Conservation (phyloP, 1,284 basidiomycete genomes). For the Sanguinoderma infundibulare region DNA sequence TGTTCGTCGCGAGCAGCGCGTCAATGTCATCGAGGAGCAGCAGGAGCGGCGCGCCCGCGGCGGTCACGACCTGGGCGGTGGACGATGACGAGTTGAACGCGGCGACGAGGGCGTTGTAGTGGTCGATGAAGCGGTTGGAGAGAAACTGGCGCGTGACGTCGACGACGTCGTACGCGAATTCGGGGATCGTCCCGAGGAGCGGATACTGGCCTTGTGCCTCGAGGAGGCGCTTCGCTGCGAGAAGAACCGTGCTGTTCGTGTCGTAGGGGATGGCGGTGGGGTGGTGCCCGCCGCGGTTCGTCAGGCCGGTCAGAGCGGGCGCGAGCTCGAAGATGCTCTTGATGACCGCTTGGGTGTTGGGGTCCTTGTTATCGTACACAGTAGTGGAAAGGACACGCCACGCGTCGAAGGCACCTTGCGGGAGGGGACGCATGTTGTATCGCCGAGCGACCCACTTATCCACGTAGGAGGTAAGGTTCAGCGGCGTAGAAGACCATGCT, state of each 20-base stretch:
- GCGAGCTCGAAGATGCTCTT: conserved; percentile 46
- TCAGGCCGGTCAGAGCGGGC: conserved; percentile 38
- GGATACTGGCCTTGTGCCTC: conserved; percentile 31
- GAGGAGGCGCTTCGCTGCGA: conserved; percentile 41
- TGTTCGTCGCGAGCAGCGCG: conserved; percentile 39
- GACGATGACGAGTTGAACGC: conserved; percentile 33
- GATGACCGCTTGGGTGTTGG: conserved; percentile 41
- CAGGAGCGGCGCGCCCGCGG: conserved; percentile 34
- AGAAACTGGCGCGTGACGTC: conserved; percentile 47
- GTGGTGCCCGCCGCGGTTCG: conserved; percentile 39
- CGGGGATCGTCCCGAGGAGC: conserved; percentile 32
- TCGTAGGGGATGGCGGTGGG: conserved; percentile 45
- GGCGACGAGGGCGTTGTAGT: conserved; percentile 37
- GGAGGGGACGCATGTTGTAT: conserved; percentile 36
- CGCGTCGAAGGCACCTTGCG: conserved; percentile 36
- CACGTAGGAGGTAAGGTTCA: conserved; percentile 39
- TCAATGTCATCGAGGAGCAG: conserved; percentile 43
- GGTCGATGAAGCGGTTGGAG: conserved; percentile 43
- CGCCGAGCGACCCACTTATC: conserved; percentile 42
- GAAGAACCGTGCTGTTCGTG: conserved; percentile 41
- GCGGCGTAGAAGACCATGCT: conserved; percentile 42
- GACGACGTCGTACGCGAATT: conserved; percentile 48
- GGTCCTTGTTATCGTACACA: conserved; percentile 44
- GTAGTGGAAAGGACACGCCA: conserved; percentile 44
- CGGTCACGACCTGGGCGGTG: conserved; percentile 26